These are phyloP conservation scores for Helianthus tuberosus DNA, from an alignment of 129 eudicot species.

Conservation along the genomic window DNA sequence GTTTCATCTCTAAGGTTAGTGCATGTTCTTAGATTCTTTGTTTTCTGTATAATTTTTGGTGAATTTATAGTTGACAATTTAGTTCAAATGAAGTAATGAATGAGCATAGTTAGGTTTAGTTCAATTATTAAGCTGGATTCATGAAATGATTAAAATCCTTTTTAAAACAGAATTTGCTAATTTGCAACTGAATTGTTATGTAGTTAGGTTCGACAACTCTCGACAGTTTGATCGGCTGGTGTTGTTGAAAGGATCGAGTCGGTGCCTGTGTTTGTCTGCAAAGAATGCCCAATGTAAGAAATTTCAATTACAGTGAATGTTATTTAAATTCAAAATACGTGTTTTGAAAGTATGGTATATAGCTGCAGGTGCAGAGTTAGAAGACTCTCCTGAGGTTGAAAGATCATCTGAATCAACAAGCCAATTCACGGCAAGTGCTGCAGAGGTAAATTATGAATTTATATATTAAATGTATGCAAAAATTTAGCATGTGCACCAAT, in stretches of 20 bases:
- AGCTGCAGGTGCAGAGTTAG: constrained; percentile 50
- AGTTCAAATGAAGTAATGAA: too few species aligned
- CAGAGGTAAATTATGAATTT: constrained; percentile 47
- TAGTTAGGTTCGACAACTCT: constrained; percentile 11
- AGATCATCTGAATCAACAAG: constrained; percentile 52
- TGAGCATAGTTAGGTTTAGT: too few species aligned
- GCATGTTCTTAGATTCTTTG: too few species aligned
- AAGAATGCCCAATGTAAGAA: constrained; percentile 57
- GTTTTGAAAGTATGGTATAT: neutral
- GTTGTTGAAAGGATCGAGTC: constrained; percentile 37
- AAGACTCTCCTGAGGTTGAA: constrained; percentile 43
- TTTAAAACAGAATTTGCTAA: constrained; percentile 37
- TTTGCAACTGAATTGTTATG: constrained; percentile 35
- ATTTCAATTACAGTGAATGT: neutral
- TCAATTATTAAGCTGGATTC: too few species aligned
- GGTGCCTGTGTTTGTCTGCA: constrained; percentile 45
- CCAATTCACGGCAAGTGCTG: constrained; percentile 56
- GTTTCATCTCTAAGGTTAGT: too few species aligned
- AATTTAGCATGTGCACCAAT: neutral
- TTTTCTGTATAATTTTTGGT: too few species aligned
- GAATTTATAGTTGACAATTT: too few species aligned
- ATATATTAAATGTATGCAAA: neutral
- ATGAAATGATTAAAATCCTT: too few species aligned
- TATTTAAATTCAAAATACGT: neutral
- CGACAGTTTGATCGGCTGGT: constrained; percentile 38